Conservation (phyloP, 495 filamentous ascomycete species). For the Penicillium roqueforti region DNA sequence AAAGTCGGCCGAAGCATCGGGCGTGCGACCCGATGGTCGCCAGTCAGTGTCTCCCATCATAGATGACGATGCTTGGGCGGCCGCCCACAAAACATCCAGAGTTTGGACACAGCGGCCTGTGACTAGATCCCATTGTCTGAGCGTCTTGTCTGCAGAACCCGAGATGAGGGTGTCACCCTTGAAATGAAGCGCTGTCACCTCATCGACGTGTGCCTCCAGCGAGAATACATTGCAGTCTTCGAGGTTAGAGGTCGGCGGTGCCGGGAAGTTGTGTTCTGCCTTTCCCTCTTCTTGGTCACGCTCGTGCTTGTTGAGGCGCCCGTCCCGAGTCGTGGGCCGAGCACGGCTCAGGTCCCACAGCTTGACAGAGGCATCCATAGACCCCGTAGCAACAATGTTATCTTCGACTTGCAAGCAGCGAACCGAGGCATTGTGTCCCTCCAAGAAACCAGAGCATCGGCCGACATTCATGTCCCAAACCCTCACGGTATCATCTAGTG, state of each 20-base stretch:
- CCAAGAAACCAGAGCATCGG: slow-evolving; percentile 81
- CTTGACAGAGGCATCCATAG: slow-evolving; percentile 90
- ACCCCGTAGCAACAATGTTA: slow-evolving; percentile 91
- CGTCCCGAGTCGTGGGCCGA: slow-evolving; percentile 54
- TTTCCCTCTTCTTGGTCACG: slow-evolving; percentile 60
- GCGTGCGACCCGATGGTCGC: slow-evolving; percentile 53
- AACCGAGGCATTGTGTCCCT: slow-evolving; percentile 94
- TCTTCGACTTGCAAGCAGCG: slow-evolving; percentile 91
- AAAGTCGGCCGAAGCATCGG: slow-evolving; percentile 78
- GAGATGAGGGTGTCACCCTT: slow-evolving; percentile 84
- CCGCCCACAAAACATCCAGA: slow-evolving; percentile 97
- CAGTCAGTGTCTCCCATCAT: slow-evolving; percentile 53
- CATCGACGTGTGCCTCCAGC: slow-evolving; percentile 84
- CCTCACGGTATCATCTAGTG: slow-evolving; percentile 91
- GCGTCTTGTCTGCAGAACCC: slow-evolving; percentile 93
- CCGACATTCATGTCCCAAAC: slow-evolving; percentile 96
- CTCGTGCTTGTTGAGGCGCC: slow-evolving; percentile 60
- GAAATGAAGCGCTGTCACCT: slow-evolving; percentile 93
- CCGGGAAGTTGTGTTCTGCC: slow-evolving; percentile 46
- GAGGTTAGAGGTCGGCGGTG: slow-evolving; percentile 67
- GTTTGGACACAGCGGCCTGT: slow-evolving; percentile 97
- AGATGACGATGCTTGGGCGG: slow-evolving; percentile 78
- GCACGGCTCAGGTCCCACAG: slow-evolving; percentile 85
- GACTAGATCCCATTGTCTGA: slow-evolving; percentile 95
- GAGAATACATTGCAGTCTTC: slow-evolving; percentile 83